Conservation (phyloP, 2,329 filamentous ascomycete species). For the Penicillium sp. region DNA sequence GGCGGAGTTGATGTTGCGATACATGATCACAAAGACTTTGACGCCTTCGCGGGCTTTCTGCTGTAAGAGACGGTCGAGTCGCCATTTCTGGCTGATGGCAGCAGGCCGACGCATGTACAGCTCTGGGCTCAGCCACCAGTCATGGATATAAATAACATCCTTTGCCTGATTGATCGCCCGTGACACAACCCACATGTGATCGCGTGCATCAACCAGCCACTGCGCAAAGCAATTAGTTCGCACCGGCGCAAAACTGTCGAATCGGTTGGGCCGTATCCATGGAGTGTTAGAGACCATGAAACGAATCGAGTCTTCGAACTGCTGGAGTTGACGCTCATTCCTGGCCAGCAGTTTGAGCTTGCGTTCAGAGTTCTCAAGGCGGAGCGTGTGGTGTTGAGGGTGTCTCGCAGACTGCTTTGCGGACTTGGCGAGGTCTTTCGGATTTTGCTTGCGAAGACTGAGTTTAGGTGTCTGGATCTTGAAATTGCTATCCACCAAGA, state of each 20-base stretch:
- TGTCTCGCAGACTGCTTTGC: conserved; percentile 60
- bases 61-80: conserved; percentile 87
- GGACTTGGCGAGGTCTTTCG: conserved; percentile 61
- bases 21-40: conserved; percentile 96
- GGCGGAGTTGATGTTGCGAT: conserved; percentile 94
- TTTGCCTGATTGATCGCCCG: conserved; percentile 94
- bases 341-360: conserved; percentile 87
- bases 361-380: conserved; percentile 84
- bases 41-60: conserved; percentile 91
- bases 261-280: conserved; percentile 81
- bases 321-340: conserved; percentile 81
- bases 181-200: conserved; percentile 99
- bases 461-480: conserved; percentile 68
- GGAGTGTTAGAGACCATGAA: conserved; percentile 78
- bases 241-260: conserved; percentile 90
- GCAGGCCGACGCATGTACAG: conserved; percentile 91
- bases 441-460: conserved; percentile 49
- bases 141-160: conserved; percentile 97
- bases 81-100: conserved; percentile 96
- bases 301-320: conserved; percentile 89
- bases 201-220: conserved; percentile 93
- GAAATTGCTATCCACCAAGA: conserved; percentile 90
- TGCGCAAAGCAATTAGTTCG: conserved; percentile 83
- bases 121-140: conserved; percentile 98
- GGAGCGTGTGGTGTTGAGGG: conserved; percentile 76